Evolutionary conservation across 352 stramenopile genomes (phyloP).

Genomic region (Phytophthora ohioensis): DNA sequence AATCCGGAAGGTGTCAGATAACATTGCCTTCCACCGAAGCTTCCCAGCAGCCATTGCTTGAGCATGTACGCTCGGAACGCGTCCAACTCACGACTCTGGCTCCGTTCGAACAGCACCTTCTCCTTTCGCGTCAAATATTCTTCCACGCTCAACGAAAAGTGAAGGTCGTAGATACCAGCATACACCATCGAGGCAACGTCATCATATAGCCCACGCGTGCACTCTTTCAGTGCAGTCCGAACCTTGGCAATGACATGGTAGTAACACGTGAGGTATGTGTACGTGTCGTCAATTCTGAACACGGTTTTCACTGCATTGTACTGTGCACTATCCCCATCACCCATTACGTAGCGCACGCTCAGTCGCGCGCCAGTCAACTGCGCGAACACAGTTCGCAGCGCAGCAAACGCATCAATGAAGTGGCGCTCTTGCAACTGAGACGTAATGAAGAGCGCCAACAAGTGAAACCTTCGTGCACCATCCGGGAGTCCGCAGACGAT

Average conservation of each 20-base stretch:
- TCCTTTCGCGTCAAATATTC: neutral
- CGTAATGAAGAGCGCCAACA: constrained; percentile 9
- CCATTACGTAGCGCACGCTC: constrained; percentile 2
- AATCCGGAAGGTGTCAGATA: neutral
- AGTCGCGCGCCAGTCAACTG: constrained; percentile 1
- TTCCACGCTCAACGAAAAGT: neutral
- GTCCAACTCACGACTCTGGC: neutral
- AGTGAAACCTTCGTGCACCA: constrained; percentile 8
- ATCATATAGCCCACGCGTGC: neutral
- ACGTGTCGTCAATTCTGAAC: neutral
- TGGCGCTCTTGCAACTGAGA: constrained; percentile 12
- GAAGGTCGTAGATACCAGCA: constrained; percentile 4
- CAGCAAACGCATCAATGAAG: constrained; percentile 6
- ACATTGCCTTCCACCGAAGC: neutral
- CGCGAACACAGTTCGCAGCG: neutral
- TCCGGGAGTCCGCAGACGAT: constrained; percentile 5
- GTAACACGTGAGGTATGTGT: constrained; percentile 3
- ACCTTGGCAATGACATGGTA: constrained; percentile 15
- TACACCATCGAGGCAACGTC: neutral
- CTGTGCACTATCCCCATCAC: constrained; percentile 14
- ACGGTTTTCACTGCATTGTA: constrained; percentile 4
- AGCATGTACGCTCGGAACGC: neutral
- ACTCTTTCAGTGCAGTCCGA: neutral
- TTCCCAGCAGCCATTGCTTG: constrained; percentile 10
- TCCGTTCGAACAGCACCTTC: neutral